Percentiles rank a stretch among this genome's conserved stretches.
phyloP scores from a whole-genome alignment of 768 basidiomycete species.

The Suillus discolor region DNA sequence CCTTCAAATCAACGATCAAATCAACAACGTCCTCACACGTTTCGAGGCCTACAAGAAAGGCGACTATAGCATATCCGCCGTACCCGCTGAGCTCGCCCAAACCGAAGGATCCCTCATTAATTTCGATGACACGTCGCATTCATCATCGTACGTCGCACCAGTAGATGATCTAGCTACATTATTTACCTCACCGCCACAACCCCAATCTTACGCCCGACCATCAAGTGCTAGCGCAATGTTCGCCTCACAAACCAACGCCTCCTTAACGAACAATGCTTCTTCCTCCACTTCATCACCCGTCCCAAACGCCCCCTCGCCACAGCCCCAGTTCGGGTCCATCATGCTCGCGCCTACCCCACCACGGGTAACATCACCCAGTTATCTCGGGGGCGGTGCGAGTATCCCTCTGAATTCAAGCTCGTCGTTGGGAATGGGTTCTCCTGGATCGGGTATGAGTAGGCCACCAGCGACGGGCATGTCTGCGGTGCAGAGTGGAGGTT shows the following conservation, averaged over 20 bases:
- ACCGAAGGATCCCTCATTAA: slow-evolving; percentile 67
- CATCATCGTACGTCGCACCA: slow-evolving; percentile 23
- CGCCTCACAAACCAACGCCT: slow-evolving; percentile 20
- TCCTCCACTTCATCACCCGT: slow-evolving; percentile 24
- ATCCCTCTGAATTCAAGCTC: slow-evolving; percentile 11
- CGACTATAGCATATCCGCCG: slow-evolving; percentile 75
- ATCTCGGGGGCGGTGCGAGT: slow-evolving; percentile 17
- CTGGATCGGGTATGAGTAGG: slow-evolving; percentile 9
- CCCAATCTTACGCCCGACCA: background rate
- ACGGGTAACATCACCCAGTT: slow-evolving; percentile 24
- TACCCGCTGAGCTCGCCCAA: slow-evolving; percentile 46
- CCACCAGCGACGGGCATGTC: slow-evolving; percentile 9
- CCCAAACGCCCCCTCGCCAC: slow-evolving; percentile 16
- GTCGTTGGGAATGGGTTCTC: slow-evolving; percentile 17
- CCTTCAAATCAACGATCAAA: slow-evolving; percentile 95
- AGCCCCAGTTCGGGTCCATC: slow-evolving; percentile 39
- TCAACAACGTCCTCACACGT: slow-evolving; percentile 87
- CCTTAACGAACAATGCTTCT: slow-evolving; percentile 31
- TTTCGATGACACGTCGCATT: slow-evolving; percentile 57
- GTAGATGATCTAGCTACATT: slow-evolving; percentile 65
- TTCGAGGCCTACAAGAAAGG: slow-evolving; percentile 95
- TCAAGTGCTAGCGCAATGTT: slow-evolving; percentile 7
- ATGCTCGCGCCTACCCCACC: slow-evolving; percentile 44
- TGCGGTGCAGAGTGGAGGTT: background rate
- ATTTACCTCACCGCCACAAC: slow-evolving; percentile 40